Evolutionary conservation across 306 rosid genomes (phyloP), one percentile per base, ranked within the genome.

Genomic region (Morella rubra): DNA sequence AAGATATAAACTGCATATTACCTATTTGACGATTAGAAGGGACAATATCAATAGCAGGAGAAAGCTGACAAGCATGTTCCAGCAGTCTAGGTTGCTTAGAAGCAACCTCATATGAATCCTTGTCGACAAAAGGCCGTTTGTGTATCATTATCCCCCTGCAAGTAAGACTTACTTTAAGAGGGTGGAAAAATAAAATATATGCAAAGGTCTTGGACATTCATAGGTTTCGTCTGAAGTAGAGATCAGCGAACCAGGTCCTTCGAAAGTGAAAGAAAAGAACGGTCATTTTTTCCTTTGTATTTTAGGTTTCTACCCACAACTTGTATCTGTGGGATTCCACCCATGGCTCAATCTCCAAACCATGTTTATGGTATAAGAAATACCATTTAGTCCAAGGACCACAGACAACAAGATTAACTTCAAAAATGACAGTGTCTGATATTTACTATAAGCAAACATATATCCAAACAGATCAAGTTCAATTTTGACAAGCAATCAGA

Each of bases 21-120:
- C 87, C 87, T 73, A 81, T 59, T 58, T 59, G 75, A 27, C 68
- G 68, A 58, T 53, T 61, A 40, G 53, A 51, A n/a, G 58, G 45
- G 73, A 64, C 68, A 40, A 44, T 45, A 72, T 71, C 75, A 42
- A 56, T 41, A 56, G 45, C 18, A 65, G 75, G 72, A 46, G 79
- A 69, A 72, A 42, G 61, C 77, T 72, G 78, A 59, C 74, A 44
- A 59, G 54, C 7, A 64, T 46, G 44, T 76, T 83, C 86, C 69
- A 71, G 44, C 41, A 67, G 79, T 59, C 79, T 84, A 2, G 73
- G 81, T 49, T 66, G 79, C 76, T 79, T 84, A 45, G 54, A 76
- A 73, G 87, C 68, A 67, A 80, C 70, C 66, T 76, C 81, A 73
- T 68, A 84, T 44, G 79, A 79, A 80, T 73, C 76, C 74, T 80